Base-by-base conservation (phyloP, 2,329 filamentous ascomycete species). In the Aspergillus hortae region DNA sequence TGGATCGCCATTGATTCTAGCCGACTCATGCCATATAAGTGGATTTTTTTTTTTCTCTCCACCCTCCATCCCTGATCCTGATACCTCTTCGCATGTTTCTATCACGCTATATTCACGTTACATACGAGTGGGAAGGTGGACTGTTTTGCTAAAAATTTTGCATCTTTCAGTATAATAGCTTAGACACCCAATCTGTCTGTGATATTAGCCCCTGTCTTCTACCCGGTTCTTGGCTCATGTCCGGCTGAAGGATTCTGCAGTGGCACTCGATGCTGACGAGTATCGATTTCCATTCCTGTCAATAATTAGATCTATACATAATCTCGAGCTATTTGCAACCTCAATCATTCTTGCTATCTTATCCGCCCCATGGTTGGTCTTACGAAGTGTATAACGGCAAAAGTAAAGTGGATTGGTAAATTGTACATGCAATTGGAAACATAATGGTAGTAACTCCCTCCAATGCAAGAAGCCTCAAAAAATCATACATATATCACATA, bases 231-330 rank as follows among this genome's bases (percentile, higher is more conserved):
- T 23, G 23, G 23, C 23, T 23, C 27, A 11, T 30, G 10, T 7
- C 27, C 7, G 10, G 27, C 10, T 11, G 27, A 30, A 11, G 27
- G 27, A 30, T 10, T 10, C 27, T 30, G 27, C 27, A 10, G 27
- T 30, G 27, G 27, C 27, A 27, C 25, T 27, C 25, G 25, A 27
- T 27, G 9, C 25, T 27, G 25, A 27, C 25, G 11, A 17, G 15
- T 36, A 17, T 36, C 35, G 35, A 17, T 6, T 36, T 15, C 35
- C 35, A 10, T 36, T 42, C 38, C 38, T 42, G 38, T 42, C 15
- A 42, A 27, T 47, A 35, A 47, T 38, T 36, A 46, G 35, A 15
- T 47, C 33, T 25, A 40, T 33, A 33, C 32, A 46, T 46, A 35
- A n/a, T 48, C 12, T 36, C 15, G 35, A 36, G 12, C 12, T 36